These are phyloP conservation scores for Colletotrichum liaoningense DNA, from an alignment of 2,329 filamentous ascomycete species.

Conservation along the genomic window DNA sequence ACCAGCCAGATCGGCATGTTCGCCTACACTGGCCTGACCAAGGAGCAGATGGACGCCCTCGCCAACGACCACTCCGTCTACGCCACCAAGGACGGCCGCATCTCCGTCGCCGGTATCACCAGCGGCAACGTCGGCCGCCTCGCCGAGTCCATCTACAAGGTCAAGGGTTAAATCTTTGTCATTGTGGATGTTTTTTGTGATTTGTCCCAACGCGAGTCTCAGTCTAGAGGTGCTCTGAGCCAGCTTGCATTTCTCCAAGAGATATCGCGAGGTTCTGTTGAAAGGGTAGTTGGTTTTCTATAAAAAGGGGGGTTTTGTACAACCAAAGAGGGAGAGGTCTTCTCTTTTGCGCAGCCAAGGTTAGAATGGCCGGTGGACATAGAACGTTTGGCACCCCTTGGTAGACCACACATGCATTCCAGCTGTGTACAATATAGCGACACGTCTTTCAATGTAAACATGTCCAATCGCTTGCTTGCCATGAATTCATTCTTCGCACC, in stretches of 20 bases:
- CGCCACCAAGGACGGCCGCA: conserved; percentile 91
- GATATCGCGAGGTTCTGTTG: conserved; percentile 22
- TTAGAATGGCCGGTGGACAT: conserved; percentile 14
- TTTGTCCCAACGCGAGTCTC: neutral
- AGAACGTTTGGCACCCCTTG: conserved; percentile 23
- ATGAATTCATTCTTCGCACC: too few species aligned
- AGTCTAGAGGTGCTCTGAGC: neutral
- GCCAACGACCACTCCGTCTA: conserved; percentile 98
- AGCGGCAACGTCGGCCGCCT: conserved; percentile 82
- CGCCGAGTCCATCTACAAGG: conserved; percentile 86
- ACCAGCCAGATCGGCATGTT: conserved; percentile 99
- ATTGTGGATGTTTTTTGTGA: neutral
- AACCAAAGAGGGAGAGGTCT: conserved; percentile 17
- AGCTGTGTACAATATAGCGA: conserved; percentile 34
- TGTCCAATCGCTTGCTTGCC: neutral
- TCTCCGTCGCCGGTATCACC: conserved; percentile 88
- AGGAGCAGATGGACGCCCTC: conserved; percentile 91
- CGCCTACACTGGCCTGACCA: conserved; percentile 92
- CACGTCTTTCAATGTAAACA: conserved; percentile 22
- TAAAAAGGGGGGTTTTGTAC: conserved; percentile 23
- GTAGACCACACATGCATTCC: conserved; percentile 26
- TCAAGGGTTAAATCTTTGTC: conserved; percentile 69
- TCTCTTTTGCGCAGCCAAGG: conserved; percentile 15
- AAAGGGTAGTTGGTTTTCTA: conserved; percentile 6
- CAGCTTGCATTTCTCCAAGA: conserved; percentile 1